A percentile compares a stretch with the other conserved stretches of the same genome.
Evolutionary conservation across 768 basidiomycete species (phyloP).

Genomic region (Termitomyces sp.): DNA sequence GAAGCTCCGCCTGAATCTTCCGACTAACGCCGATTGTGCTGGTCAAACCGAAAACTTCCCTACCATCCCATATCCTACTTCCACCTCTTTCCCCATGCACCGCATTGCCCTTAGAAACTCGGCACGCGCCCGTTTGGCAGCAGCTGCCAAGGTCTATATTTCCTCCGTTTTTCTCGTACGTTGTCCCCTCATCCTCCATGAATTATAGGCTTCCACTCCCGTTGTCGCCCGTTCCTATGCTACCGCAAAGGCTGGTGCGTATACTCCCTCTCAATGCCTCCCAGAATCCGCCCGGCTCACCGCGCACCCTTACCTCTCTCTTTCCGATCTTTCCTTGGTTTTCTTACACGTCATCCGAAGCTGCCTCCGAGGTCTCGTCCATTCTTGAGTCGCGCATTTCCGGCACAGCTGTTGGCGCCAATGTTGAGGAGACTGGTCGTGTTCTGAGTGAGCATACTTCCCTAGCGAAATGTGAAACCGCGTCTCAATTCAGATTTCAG

Average conservation of each 20-base stretch:
- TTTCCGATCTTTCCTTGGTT: constrained; percentile 13
- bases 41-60: constrained; percentile 38
- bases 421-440: constrained; percentile 99
- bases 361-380: constrained; percentile 98
- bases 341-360: constrained; percentile 45
- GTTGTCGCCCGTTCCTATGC: constrained; percentile 82
- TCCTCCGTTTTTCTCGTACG: constrained; percentile 16
- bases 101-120: constrained; percentile 83
- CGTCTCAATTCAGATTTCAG: constrained; percentile 35
- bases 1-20: constrained; percentile 39
- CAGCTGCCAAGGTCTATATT: constrained; percentile 52
- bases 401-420: constrained; percentile 83
- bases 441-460: constrained; percentile 75
- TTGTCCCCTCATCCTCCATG: constrained; percentile 15
- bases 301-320: constrained; percentile 17
- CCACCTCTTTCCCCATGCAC: constrained; percentile 62
- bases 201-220: constrained; percentile 39
- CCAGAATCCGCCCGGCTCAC: constrained; percentile 14
- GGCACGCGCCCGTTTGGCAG: constrained; percentile 71
- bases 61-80: constrained; percentile 35
- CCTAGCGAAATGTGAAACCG: neutral
- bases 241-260: constrained; percentile 94
- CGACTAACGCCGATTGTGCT: constrained; percentile 39
- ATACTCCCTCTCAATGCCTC: constrained; percentile 4
- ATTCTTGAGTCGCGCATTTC: constrained; percentile 99